Base-by-base conservation (phyloP, 768 basidiomycete genomes). In the Termitomyces sp. region DNA sequence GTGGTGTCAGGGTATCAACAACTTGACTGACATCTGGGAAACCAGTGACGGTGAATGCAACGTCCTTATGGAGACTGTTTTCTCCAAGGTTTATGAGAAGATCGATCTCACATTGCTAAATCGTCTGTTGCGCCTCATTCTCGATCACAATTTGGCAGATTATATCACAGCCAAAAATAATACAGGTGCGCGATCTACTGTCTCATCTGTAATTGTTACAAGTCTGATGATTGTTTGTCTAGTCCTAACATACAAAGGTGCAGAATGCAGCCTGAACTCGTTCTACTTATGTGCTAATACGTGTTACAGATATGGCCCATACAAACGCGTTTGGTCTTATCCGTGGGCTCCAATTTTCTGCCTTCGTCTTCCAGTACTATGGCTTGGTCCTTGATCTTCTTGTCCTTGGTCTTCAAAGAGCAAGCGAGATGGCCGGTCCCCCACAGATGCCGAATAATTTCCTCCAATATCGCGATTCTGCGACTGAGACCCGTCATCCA, bases 151-250 rank as follows among this genome's bases (percentile, higher is more conserved):
- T 71, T 71, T 99, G 78, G 97, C 97, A 23, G 96, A 98, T 69
- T 99, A 99, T 72, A 98, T 98, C 70, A 99, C 97, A 4, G 91
- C 95, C 20, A 98, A 98, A 85, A 98, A 98, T 78, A 98, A 98
- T 73, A 95, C 92, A 0, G 83, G 84, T 82, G 57, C 50, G 78
- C 64, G 30, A 54, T 14, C 36, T 20, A 56, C 50, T 54, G 13
- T 33, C 1, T 28, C 0, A 30, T 30, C 20, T 9, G 8, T 20
- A 43, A n/a, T 44, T 50, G 41, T 30, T 16, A 26, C 20, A 32
- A 43, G 36, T 33, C 51, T 66, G 18, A 50, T 55, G 5, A 18
- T 40, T 41, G 40, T 33, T 59, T 59, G 14, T 56, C 12, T 62
- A 77, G 89, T 91, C 7, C 72, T 95, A 67, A 96, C 94, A 0